A percentile compares a stretch with the other conserved stretches of the same genome.
Conservation (phyloP, 495 filamentous ascomycete species). For the Trichoderma reesei region DNA sequence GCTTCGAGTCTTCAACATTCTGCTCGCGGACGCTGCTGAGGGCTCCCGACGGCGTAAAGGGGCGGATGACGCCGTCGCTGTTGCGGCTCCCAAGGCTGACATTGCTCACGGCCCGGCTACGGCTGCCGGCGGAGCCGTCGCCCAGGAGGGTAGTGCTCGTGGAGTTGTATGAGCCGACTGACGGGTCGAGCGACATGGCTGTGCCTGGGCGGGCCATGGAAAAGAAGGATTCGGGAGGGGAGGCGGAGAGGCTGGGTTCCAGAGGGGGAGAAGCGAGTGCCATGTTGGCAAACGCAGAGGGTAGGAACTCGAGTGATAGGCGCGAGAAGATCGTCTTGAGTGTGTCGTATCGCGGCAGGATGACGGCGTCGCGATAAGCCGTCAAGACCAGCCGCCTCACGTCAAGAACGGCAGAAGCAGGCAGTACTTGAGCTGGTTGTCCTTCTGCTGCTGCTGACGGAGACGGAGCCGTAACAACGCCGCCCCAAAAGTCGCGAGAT, state of each 20-base stretch:
- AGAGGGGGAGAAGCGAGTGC: conserved; percentile 32
- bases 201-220: conserved; percentile 52
- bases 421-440: conserved; percentile 19
- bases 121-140: conserved; percentile 38
- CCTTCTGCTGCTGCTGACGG: neutral
- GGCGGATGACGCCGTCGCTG: conserved; percentile 36
- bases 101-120: conserved; percentile 75
- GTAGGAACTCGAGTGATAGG: conserved; percentile 73
- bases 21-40: conserved; percentile 32
- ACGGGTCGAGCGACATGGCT: conserved; percentile 61
- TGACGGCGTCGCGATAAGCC: conserved; percentile 80
- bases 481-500: conserved; percentile 81
- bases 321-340: conserved; percentile 86
- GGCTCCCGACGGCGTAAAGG: conserved; percentile 40
- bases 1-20: conserved; percentile 60
- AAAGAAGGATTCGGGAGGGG: conserved; percentile 25
- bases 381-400: conserved; percentile 80
- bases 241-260: conserved; percentile 27
- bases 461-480: conserved; percentile 27
- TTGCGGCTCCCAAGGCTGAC: conserved; percentile 55
- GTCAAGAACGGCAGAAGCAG: conserved; percentile 51
- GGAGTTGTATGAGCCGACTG: conserved; percentile 61
- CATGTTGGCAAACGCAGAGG: conserved; percentile 44
- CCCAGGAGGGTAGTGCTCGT: conserved; percentile 63
- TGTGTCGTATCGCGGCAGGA: conserved; percentile 74